Evolutionary conservation across 2,329 filamentous ascomycete genomes (phyloP).

Genomic region (Neonectria sp.): DNA sequence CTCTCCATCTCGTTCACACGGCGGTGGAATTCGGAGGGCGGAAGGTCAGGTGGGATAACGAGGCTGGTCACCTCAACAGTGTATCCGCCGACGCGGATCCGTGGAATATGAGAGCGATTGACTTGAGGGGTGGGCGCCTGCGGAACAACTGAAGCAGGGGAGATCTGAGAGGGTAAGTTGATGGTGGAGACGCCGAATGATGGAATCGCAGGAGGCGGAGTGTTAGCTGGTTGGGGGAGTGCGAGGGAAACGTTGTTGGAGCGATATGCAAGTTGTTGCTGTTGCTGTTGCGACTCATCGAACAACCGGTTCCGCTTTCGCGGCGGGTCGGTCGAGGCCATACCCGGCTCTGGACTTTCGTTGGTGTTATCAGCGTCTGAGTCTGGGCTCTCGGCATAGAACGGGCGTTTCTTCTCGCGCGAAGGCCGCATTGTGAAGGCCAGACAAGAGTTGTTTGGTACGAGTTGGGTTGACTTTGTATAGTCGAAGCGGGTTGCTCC

Average conservation of each 20-base stretch:
- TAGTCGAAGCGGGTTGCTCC: background rate
- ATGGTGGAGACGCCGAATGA: background rate
- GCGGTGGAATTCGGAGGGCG: conserved; percentile 33
- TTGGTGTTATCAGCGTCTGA: background rate
- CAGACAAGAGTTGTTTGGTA: background rate
- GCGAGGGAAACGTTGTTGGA: background rate
- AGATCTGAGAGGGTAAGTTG: background rate
- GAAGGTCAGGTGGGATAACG: conserved; percentile 35
- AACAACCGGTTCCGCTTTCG: background rate
- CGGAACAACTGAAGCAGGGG: background rate
- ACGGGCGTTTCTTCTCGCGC: conserved; percentile 1
- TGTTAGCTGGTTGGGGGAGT: background rate
- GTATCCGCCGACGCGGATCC: background rate
- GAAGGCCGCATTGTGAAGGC: background rate
- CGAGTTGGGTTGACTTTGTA: background rate
- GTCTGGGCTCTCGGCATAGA: conserved; percentile 4
- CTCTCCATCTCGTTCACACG: conserved; percentile 38
- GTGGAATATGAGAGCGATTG: background rate
- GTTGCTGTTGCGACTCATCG: background rate
- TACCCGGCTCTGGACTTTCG: background rate
- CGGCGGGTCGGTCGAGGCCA: background rate
- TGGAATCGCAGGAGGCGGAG: background rate
- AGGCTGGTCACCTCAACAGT: conserved; percentile 36
- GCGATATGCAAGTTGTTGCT: background rate
- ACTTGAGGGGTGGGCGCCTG: background rate